Base-by-base conservation (phyloP, 441 rosid genomes). In the Bocquillonia castaneifolia region DNA sequence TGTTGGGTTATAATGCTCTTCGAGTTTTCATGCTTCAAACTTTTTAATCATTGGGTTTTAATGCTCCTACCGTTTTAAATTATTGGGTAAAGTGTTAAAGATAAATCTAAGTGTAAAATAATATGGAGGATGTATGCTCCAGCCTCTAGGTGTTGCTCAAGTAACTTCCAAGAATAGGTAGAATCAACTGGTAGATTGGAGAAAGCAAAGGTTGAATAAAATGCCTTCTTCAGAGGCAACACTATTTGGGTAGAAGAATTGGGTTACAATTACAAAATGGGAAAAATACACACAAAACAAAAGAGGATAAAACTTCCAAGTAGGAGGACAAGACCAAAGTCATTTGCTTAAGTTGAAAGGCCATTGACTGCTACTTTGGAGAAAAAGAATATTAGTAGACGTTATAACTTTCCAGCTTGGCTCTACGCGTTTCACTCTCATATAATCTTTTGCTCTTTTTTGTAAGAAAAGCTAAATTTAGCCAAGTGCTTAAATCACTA, bases 321-420 rank as follows among this genome's bases (percentile, higher is more conserved):
- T 26, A 14, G 42, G 47, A 15, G 26, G n/a, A n/a, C 4, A 36
- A 36, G 44, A 28, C 45, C 53, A 18, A 18, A 45, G 36, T 44
- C n/a, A 14, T 14, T 20, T 57, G 63, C 62, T 68, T 44, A 52
- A 23, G 64, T 61, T 54, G 70, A 75, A 68, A 42, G 39, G 8
- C 3, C 48, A n/a, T 66, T 59, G 76, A 74, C 71, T 29, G 12
- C 28, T 1, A 20, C 28, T 56, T 40, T 51, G 17, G 13, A 63
- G n/a, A 29, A 17, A 39, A 15, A 10, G 59, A 60, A 58, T 57
- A 61, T 55, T 45, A 25, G 8, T 26, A 59, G 61, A 29, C 69
- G 28, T n/a, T n/a, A n/a, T 2, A 26, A n/a, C 77, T 76, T 76
- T 73, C 76, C 81, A 77, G 55, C 53, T 34, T 37, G 51, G 44